Conservation (phyloP, 1,284 basidiomycete species). For the Ceratobasidium sp. region DNA sequence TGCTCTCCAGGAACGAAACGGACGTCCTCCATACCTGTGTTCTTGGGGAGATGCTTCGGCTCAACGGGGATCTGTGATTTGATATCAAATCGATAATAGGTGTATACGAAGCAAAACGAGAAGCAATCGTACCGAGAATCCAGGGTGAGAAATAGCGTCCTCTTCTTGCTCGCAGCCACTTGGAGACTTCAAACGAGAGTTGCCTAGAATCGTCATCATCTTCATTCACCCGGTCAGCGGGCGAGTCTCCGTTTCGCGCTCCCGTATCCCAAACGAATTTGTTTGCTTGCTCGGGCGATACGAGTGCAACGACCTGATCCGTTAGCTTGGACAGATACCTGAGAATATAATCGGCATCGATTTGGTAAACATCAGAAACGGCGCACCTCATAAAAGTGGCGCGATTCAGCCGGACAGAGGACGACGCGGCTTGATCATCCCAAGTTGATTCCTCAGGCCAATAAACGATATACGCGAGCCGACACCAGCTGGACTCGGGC, state of each 20-base stretch:
- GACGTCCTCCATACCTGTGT: background rate
- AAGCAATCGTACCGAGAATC: slow-evolving; percentile 54
- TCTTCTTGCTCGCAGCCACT: slow-evolving; percentile 67
- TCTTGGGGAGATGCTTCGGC: background rate
- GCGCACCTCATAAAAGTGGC: slow-evolving; percentile 26
- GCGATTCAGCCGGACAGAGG: slow-evolving; percentile 39
- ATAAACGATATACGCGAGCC: slow-evolving; percentile 39
- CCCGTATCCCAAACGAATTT: slow-evolving; percentile 35
- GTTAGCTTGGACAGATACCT: slow-evolving; percentile 65
- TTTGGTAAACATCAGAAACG: no score
- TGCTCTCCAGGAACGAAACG: slow-evolving; percentile 12
- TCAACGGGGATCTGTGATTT: background rate
- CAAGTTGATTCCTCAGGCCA: slow-evolving; percentile 44
- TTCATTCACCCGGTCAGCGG: slow-evolving; percentile 54
- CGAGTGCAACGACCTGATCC: slow-evolving; percentile 59
- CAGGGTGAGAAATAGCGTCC: slow-evolving; percentile 53
- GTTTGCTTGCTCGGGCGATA: slow-evolving; percentile 60
- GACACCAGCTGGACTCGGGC: background rate
- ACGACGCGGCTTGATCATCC: slow-evolving; percentile 40
- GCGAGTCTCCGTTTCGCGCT: background rate
- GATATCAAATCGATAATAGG: background rate
- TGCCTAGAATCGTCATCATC: slow-evolving; percentile 48
- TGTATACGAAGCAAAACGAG: background rate
- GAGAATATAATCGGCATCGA: no score
- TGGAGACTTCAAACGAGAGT: slow-evolving; percentile 62